Percentiles rank a stretch among this genome's conserved stretches.
Evolutionary conservation across 768 basidiomycete species (phyloP).

Genomic region (Auricularia sp.): DNA sequence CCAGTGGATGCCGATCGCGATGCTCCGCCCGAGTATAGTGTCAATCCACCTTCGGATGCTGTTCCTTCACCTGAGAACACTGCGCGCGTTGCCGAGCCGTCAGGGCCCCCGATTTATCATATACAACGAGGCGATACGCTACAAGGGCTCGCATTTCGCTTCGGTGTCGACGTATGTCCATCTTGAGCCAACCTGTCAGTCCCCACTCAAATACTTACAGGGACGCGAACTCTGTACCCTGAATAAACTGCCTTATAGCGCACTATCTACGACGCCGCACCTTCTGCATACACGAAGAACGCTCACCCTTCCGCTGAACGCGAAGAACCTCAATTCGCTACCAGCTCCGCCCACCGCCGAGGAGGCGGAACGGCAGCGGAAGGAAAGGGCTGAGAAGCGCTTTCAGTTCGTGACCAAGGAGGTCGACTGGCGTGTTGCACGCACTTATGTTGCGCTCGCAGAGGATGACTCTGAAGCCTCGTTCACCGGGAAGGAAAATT

Average conservation of each 20-base stretch:
- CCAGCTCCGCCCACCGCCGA: slow-evolving; percentile 15
- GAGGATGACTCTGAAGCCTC: slow-evolving; percentile 23
- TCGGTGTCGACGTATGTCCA: slow-evolving; percentile 48
- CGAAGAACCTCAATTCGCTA: slow-evolving; percentile 17
- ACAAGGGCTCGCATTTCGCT: slow-evolving; percentile 52
- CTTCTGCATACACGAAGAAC: slow-evolving; percentile 58
- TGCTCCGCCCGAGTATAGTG: slow-evolving; percentile 1
- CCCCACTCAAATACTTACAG: slow-evolving; percentile 21
- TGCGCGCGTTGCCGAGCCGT: not conserved
- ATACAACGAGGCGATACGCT: slow-evolving; percentile 51
- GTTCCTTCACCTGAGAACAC: slow-evolving; percentile 2
- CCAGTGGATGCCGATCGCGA: slow-evolving; percentile 1
- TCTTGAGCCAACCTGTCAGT: not conserved
- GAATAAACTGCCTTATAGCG: slow-evolving; percentile 56
- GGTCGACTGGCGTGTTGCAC: slow-evolving; percentile 54
- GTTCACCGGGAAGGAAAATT: slow-evolving; percentile 9
- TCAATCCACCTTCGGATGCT: slow-evolving; percentile 7
- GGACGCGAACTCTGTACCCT: slow-evolving; percentile 51
- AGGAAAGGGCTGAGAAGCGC: slow-evolving; percentile 47
- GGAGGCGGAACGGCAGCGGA: slow-evolving; percentile 14
- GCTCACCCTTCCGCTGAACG: slow-evolving; percentile 42
- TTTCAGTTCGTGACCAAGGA: slow-evolving; percentile 62
- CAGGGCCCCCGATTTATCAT: slow-evolving; percentile 33
- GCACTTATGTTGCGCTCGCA: slow-evolving; percentile 61
- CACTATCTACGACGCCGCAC: slow-evolving; percentile 62